Evolutionary conservation across 2,329 filamentous ascomycete species (phyloP), one percentile per base, ranked within the genome.

Genomic region (Ceratocystis ficicola): DNA sequence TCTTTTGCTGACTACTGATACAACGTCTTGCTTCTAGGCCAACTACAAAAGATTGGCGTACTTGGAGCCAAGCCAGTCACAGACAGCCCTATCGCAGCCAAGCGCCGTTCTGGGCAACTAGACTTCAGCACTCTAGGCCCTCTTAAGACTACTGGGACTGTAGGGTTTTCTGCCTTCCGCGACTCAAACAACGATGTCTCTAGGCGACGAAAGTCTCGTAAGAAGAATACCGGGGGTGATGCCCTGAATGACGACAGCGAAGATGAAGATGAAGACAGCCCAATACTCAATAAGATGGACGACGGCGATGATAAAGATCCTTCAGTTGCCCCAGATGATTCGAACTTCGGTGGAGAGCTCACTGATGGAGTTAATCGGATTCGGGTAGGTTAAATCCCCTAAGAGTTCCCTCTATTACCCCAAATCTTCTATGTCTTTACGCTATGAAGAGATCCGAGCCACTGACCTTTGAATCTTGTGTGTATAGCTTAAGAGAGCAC

Each of bases 11-110:
- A 15, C 52, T 61, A 22, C 2, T 12, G n/a, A 17, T n/a, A 28
- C 10, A 63, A 7, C 8, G 4, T 25, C 22, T 32, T 8, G 69
- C 59, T 36, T 32, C 50, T 66, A 95, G 91, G 90, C 64, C 94
- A 99, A 86, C 80, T 99, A 63, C 87, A 92, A 73, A 99, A 97
- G 76, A 96, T 99, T 86, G 93, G 93, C 46, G 90, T 99, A 46
- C 76, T 95, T 36, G 82, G 86, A 7, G 75, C 83, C 3, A 93
- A 91, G 73, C 76, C 81, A 15, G 77, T 84, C 25, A 83, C 86
- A 66, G 79, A 84, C 15, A 83, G 84, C 0, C 80, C 85, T 0
- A 79, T 79, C 48, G 80, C 81, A 6, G 76, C 77, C n/a, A 95
- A 95, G 76, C 83, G 92, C 71, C 86, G 90, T 71, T 95, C 91